Evolutionary conservation across 2,329 filamentous ascomycete genomes (phyloP).

Genomic region (Neoscytalidium dimidiatum): DNA sequence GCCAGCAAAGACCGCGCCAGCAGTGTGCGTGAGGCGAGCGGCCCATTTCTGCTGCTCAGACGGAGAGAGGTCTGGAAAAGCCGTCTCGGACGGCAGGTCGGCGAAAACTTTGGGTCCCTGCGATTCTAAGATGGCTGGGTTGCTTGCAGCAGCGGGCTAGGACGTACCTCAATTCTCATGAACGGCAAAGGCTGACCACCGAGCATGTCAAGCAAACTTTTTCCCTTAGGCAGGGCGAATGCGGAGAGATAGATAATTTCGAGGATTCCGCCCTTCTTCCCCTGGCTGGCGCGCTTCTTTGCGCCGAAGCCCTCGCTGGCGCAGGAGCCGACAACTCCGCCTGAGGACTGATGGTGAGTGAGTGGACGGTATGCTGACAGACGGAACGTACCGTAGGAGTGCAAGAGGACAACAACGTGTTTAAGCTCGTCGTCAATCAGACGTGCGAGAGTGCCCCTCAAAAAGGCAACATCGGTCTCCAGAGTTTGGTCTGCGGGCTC

Average conservation of each 20-base stretch:
- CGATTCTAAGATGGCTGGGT: neutral
- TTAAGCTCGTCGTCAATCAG: conserved; percentile 5
- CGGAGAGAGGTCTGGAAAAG: conserved; percentile 3
- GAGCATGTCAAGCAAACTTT: conserved; percentile 14
- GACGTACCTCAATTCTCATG: conserved; percentile 7
- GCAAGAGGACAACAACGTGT: conserved; percentile 11
- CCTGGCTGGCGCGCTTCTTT: neutral
- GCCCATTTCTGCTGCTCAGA: conserved; percentile 8
- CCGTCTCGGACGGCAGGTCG: neutral
- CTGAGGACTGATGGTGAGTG: neutral
- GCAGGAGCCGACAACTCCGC: conserved; percentile 16
- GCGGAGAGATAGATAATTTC: conserved; percentile 11
- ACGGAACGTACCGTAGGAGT: conserved; percentile 8
- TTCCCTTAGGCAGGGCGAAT: conserved; percentile 14
- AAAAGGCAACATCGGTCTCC: neutral
- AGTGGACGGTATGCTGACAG: neutral
- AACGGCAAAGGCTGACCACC: conserved; percentile 11
- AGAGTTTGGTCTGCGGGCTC: conserved; percentile 4
- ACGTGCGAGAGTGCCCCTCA: neutral
- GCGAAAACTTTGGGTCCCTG: conserved; percentile 5
- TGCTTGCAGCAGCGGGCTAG: neutral
- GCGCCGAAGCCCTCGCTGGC: conserved; percentile 14
- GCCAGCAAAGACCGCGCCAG: conserved; percentile 7
- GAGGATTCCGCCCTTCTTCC: conserved; percentile 12
- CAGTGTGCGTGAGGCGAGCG: conserved; percentile 8